Base-by-base conservation (phyloP, 495 filamentous ascomycete genomes). In the Aspergillus egyptiacus region DNA sequence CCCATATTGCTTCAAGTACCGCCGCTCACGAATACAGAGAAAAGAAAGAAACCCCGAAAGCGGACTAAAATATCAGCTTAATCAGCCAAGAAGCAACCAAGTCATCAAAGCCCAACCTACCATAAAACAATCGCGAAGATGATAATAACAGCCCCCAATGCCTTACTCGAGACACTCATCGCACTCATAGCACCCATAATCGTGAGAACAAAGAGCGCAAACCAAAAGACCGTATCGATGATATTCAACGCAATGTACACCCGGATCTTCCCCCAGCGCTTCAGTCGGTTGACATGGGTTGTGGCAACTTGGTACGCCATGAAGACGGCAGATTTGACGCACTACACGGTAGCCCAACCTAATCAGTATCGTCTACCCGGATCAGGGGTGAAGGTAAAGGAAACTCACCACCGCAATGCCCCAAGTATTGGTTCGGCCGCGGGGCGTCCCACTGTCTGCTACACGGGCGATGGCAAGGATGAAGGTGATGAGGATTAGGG, bases 151-250 rank as follows among this genome's bases (percentile, higher is more conserved):
- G 33, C 57, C 33, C 56, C 59, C 19, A 64, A 35, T 1, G 62
- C 54, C 8, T 50, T 42, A 50, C 62, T 64, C 20, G 45, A 48
- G 15, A 15, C 36, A 35, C 40, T 60, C 28, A 18, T 13, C n/a
- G 49, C 38, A 0, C 44, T 47, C 17, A 20, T 15, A 6, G 59
- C 46, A 0, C 53, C 57, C 52, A 59, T 41, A 6, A 54, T 55
- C 0, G 47, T 52, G 33, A 63, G 54, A 8, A 63, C 54, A 37
- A 64, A 59, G 23, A 64, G 24, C 6, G 55, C 64, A 25, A 60
- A 63, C 66, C 66, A 69, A 37, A 67, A 69, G 0, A 65, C 50
- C 6, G 57, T 59, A 22, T 67, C 62, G 7, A 67, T 53, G 4
- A 62, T 58, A 23, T 60, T 60, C 10, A 69, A 44, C 15, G 62